Conservation (phyloP, 2,329 filamentous ascomycete species). For the Incumbomyces lentus region DNA sequence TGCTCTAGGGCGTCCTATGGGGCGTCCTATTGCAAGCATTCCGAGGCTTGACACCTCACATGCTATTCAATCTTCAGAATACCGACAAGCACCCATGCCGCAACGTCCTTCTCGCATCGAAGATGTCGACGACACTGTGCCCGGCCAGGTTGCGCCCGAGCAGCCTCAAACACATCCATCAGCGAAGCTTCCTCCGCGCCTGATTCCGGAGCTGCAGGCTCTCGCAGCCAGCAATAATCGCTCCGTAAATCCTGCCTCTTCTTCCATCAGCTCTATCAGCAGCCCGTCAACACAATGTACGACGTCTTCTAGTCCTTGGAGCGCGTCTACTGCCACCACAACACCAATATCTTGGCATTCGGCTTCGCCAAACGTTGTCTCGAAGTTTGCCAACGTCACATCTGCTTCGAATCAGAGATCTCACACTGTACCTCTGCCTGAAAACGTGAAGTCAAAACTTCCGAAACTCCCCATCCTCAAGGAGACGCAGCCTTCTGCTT, state of each 20-base stretch:
- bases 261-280: slow-evolving; percentile 16
- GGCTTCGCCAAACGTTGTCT: slow-evolving; percentile 37
- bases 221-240: slow-evolving; percentile 13
- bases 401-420: slow-evolving; percentile 9
- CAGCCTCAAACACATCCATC: slow-evolving; percentile 3
- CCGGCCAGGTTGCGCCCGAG: slow-evolving; percentile 15
- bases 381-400: slow-evolving; percentile 29
- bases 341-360: slow-evolving; percentile 42
- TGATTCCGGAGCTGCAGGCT: slow-evolving; percentile 21
- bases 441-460: slow-evolving; percentile 10
- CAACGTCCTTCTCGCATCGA: slow-evolving; percentile 10
- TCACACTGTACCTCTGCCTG: slow-evolving; percentile 14
- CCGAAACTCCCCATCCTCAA: slow-evolving; percentile 14
- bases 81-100: neutral
- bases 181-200: slow-evolving; percentile 15
- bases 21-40: neutral
- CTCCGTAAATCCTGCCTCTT: slow-evolving; percentile 9
- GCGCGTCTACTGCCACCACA: slow-evolving; percentile 24
- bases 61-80: neutral
- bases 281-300: slow-evolving; percentile 21
- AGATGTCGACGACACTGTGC: slow-evolving; percentile 12
- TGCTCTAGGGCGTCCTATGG: too few species aligned
- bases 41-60: slow-evolving; percentile 4
- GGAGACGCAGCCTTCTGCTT: slow-evolving; percentile 8
- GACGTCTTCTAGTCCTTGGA: slow-evolving; percentile 19